Percentiles rank a stretch among this genome's conserved stretches.
Evolutionary conservation across 2,329 filamentous ascomycete genomes (phyloP).

Genomic region (Sporothrix brunneoviolacea): DNA sequence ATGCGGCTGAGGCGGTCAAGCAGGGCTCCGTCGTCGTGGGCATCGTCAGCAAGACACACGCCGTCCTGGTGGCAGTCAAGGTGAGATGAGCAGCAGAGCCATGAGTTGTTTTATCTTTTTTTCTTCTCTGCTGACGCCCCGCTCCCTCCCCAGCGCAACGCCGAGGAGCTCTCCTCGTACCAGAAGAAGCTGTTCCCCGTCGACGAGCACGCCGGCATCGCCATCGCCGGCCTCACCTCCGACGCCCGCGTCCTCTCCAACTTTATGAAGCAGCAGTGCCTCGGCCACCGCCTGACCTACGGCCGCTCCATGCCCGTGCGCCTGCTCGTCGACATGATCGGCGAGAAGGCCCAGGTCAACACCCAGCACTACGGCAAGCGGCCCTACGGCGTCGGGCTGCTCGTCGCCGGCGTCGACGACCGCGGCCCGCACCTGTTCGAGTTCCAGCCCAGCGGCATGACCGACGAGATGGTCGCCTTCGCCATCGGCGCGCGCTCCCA

Average conservation of each 20-base stretch:
- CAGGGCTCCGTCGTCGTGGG: conserved; percentile 97
- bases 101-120: background rate
- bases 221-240: conserved; percentile 92
- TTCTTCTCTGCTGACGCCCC: background rate
- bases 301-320: conserved; percentile 87
- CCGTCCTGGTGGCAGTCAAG: conserved; percentile 93
- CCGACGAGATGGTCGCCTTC: conserved; percentile 93
- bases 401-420: conserved; percentile 91
- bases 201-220: conserved; percentile 91
- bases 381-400: conserved; percentile 88
- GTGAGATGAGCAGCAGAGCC: conserved; percentile 38
- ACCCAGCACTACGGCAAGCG: conserved; percentile 96
- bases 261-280: conserved; percentile 99
- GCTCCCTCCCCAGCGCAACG: conserved; percentile 64
- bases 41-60: conserved; percentile 95
- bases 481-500: conserved; percentile 94
- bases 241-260: conserved; percentile 98
- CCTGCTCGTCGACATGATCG: conserved; percentile 84
- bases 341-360: conserved; percentile 94
- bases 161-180: conserved; percentile 98
- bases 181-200: conserved; percentile 98
- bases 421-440: conserved; percentile 94
- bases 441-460: conserved; percentile 94
- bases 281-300: conserved; percentile 91
- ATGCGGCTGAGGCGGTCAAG: conserved; percentile 97